phyloP scores from a whole-genome alignment of 2,329 filamentous ascomycete genomes.

The Beauveria rudraprayagi region DNA sequence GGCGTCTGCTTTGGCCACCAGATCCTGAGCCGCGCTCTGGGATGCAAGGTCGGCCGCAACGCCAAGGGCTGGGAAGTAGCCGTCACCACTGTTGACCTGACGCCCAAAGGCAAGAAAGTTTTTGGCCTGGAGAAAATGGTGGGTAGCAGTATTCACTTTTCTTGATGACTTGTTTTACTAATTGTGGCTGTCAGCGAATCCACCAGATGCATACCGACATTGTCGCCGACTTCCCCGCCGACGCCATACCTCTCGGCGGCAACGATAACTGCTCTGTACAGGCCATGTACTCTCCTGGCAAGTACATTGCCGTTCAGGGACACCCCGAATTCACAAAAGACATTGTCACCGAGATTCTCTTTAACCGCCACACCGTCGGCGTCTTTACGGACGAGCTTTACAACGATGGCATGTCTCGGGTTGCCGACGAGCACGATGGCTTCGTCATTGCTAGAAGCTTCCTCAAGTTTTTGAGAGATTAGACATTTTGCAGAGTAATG shows the following conservation, averaged over 20 bases:
- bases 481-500: background rate
- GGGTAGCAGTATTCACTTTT: conserved; percentile 8
- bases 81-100: conserved; percentile 61
- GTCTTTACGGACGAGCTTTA: conserved; percentile 64
- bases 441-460: conserved; percentile 67
- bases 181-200: conserved; percentile 43
- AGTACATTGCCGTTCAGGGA: conserved; percentile 71
- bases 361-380: conserved; percentile 54
- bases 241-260: conserved; percentile 54
- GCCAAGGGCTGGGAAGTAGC: conserved; percentile 74
- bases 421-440: conserved; percentile 66
- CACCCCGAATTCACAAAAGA: conserved; percentile 74
- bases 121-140: conserved; percentile 59
- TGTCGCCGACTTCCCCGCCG: conserved; percentile 55
- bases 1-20: conserved; percentile 87
- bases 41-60: conserved; percentile 57
- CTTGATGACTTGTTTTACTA: background rate
- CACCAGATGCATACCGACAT: conserved; percentile 85
- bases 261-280: conserved; percentile 66
- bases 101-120: conserved; percentile 59
- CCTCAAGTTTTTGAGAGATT: conserved; percentile 63
- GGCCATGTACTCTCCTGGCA: conserved; percentile 62
- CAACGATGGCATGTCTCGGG: conserved; percentile 58
- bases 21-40: conserved; percentile 68
- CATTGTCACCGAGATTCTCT: conserved; percentile 63